Percentiles rank a stretch among this genome's conserved stretches.
Conservation (phyloP, 257 asterid genomes). For the Solanum corneliomulleri region DNA sequence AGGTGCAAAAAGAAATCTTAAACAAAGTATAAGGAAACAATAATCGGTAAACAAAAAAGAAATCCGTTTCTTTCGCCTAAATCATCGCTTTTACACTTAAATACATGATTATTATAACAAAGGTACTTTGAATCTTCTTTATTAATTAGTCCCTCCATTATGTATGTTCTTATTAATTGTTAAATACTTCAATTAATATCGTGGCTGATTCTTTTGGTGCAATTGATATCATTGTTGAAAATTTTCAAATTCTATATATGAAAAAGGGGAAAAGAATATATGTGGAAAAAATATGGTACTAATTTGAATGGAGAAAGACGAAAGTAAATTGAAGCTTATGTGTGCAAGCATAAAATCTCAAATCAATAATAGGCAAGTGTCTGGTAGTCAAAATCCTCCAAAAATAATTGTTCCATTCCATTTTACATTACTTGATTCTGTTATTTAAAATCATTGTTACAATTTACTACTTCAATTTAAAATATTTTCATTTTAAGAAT, state of each 20-base stretch:
- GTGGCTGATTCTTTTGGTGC: not conserved
- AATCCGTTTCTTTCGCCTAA: conserved; percentile 33
- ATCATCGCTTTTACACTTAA: conserved; percentile 18
- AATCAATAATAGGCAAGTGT: not conserved
- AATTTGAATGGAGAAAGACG: not conserved
- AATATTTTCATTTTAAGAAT: too few relatives aligned
- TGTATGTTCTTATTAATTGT: not conserved
- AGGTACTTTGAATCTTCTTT: not conserved
- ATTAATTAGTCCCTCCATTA: not conserved
- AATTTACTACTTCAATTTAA: not conserved
- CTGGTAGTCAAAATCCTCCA: not conserved
- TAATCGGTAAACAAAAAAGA: conserved; percentile 7
- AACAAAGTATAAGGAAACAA: conserved; percentile 13
- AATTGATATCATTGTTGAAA: not conserved
- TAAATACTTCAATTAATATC: not conserved
- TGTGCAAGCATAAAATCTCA: not conserved
- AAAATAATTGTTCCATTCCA: not conserved
- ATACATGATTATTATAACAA: not conserved
- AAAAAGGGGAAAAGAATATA: not conserved
- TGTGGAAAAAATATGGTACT: not conserved
- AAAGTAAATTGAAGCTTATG: not conserved
- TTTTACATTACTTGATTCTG: not conserved
- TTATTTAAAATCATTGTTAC: not conserved
- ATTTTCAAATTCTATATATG: not conserved
- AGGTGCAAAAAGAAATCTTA: conserved; percentile 1